Base-by-base conservation (phyloP, 805 yeast genomes). In the Yamadazyma endophytica region DNA sequence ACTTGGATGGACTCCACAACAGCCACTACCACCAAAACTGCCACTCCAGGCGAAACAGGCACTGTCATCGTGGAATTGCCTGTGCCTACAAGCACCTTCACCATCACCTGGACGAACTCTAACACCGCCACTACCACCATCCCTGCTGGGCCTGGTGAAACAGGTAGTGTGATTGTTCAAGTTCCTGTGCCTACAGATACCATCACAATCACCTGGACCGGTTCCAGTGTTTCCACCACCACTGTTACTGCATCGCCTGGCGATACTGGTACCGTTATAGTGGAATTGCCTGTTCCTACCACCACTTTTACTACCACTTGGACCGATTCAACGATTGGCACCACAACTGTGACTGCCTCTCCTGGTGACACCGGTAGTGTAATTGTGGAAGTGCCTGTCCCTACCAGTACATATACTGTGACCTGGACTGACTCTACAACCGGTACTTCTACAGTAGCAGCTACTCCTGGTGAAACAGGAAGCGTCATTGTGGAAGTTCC, bases 361-460 rank as follows among this genome's bases (percentile, higher is more conserved):
- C 40, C 45, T 7, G 52, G 36, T 32, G 24, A 46, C 18, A 53
- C 56, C 9, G 44, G 31, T 25, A 49, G 54, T 3, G 46, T 48
- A 19, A 42, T 37, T 8, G 48, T 47, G 5, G 38, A 36, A 9
- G 47, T 42, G 12, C 56, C 56, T 25, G 32, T 32, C 35, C 52
- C 47, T 17, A 38, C 42, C 12, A 40, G 17, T 9, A 33, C 42
- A 8, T 36, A 33, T 30, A 40, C 49, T 6, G 11, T 13, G 12
- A 32, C 32, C 11, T 37, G 42, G 42, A 31, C 38, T 6, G 44
- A 43, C 25, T 18, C 32, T 18, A 28, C 31, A 2, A 39, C 49
- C 11, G 35, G 28, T 8, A 29, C 37, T 11, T 18, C 32, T 5
- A 33, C 43, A 13, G 35, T 38, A 7, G 50, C 55, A 4, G 23